Conservation (phyloP, 129 eudicot genomes). For the Smallanthus sonchifolius region DNA sequence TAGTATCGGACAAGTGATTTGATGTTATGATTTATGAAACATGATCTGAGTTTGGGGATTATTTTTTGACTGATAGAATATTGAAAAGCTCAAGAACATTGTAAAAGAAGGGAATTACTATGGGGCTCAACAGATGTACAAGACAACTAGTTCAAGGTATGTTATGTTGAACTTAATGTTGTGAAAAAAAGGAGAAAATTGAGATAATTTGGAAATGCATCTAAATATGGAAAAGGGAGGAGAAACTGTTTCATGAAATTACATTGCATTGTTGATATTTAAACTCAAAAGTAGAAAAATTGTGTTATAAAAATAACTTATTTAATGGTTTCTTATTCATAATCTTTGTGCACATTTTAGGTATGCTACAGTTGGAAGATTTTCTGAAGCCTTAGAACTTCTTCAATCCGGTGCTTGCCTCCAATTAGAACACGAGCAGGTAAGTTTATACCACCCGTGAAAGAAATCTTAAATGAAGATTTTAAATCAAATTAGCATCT, state of each 20-base stretch:
- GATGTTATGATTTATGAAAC: neutral
- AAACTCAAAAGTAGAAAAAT: neutral
- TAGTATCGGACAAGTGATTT: neutral
- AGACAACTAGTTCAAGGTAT: slow-evolving; percentile 76
- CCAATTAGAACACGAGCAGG: slow-evolving; percentile 76
- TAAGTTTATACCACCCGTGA: slow-evolving; percentile 9
- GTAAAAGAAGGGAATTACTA: slow-evolving; percentile 71
- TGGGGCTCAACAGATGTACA: slow-evolving; percentile 99
- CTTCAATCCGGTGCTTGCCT: slow-evolving; percentile 82
- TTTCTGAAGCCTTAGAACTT: slow-evolving; percentile 68
- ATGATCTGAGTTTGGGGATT: slow-evolving; percentile 7
- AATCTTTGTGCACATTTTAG: slow-evolving; percentile 36
- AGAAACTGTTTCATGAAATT: neutral
- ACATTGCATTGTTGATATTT: neutral
- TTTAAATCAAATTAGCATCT: neutral
- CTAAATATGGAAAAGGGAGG: too few species aligned
- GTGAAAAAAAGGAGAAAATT: too few species aligned
- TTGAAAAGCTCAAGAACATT: slow-evolving; percentile 63
- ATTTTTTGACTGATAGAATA: slow-evolving; percentile 39
- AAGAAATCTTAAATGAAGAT: neutral
- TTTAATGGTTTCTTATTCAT: neutral
- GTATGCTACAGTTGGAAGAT: slow-evolving; percentile 60
- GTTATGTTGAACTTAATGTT: neutral
- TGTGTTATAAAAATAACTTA: neutral
- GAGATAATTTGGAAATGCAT: too few species aligned